A percentile compares a stretch with the other conserved stretches of the same genome.
These are phyloP conservation scores for Rhizopogon vesiculosus DNA, from an alignment of 768 basidiomycete species.

Conservation along the genomic window DNA sequence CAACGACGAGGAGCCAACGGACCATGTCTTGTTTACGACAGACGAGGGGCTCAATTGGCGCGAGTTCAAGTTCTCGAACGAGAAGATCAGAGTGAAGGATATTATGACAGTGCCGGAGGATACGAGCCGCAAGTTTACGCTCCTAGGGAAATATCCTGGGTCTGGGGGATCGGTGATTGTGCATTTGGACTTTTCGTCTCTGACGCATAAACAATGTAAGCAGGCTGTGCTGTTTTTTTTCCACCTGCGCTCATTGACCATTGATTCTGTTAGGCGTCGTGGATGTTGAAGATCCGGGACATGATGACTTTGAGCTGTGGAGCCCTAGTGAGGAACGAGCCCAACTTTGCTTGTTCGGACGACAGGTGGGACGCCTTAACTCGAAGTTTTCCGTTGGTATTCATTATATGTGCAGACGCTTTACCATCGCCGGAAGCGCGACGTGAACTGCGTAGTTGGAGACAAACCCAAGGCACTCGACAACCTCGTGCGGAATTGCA, in stretches of 20 bases:
- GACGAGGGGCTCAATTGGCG: slow-evolving; percentile 88
- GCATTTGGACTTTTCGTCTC: slow-evolving; percentile 83
- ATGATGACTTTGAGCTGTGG: slow-evolving; percentile 98
- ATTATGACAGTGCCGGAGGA: slow-evolving; percentile 90
- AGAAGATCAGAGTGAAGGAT: slow-evolving; percentile 65
- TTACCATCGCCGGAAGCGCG: slow-evolving; percentile 85
- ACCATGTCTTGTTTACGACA: slow-evolving; percentile 83
- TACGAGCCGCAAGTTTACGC: slow-evolving; percentile 86
- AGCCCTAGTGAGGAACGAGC: slow-evolving; percentile 87
- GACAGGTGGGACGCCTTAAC: slow-evolving; percentile 50
- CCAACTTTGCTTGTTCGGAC: slow-evolving; percentile 88
- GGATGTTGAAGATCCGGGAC: slow-evolving; percentile 60
- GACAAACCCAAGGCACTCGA: slow-evolving; percentile 49
- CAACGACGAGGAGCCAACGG: slow-evolving; percentile 92
- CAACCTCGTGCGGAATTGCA: slow-evolving; percentile 63
- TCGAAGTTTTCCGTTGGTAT: background rate
- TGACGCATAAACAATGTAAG: slow-evolving; percentile 77
- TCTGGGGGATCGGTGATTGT: slow-evolving; percentile 47
- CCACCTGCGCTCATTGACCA: background rate
- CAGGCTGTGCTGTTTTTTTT: slow-evolving; percentile 1
- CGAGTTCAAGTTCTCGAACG: slow-evolving; percentile 75
- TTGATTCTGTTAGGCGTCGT: slow-evolving; percentile 51
- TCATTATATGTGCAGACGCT: slow-evolving; percentile 50
- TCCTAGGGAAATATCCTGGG: slow-evolving; percentile 63
- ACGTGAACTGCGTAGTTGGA: slow-evolving; percentile 82